Evolutionary conservation across 2,329 filamentous ascomycete species (phyloP).

Genomic region (Elsinoe perseae): DNA sequence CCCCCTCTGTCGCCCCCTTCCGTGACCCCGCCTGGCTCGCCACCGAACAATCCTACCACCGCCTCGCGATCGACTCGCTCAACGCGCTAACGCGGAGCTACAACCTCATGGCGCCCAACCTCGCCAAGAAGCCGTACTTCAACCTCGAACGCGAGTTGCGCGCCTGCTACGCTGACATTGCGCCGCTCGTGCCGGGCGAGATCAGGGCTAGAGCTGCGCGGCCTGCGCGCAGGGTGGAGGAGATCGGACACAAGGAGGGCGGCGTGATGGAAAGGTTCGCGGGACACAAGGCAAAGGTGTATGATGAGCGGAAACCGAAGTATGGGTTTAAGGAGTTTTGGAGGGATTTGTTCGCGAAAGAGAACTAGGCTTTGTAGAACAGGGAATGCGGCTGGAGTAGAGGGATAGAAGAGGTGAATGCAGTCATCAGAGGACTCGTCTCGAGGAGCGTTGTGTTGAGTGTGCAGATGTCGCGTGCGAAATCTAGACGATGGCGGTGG

Average conservation of each 20-base stretch:
- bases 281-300: conserved; percentile 51
- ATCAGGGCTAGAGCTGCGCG: conserved; percentile 61
- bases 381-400: background rate
- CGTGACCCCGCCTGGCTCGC: conserved; percentile 70
- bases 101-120: conserved; percentile 86
- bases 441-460: no score
- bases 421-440: no score
- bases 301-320: conserved; percentile 65
- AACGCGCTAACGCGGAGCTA: conserved; percentile 79
- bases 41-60: conserved; percentile 66
- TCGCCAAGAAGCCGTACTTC: conserved; percentile 91
- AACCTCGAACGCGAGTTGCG: conserved; percentile 72
- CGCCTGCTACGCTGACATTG: conserved; percentile 77
- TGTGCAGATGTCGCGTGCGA: no score
- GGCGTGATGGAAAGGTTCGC: conserved; percentile 57
- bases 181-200: conserved; percentile 62
- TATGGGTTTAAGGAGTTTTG: conserved; percentile 89
- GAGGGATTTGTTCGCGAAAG: conserved; percentile 61
- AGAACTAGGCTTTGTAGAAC: background rate
- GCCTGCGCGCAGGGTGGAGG: conserved; percentile 35
- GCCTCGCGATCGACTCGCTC: conserved; percentile 65
- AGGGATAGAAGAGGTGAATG: background rate
- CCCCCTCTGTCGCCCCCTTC: conserved; percentile 45
- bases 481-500: no score
- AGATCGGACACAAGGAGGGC: conserved; percentile 38